phyloP scores from a whole-genome alignment of 108 stramenopile species.

The Nitzschia palea region DNA sequence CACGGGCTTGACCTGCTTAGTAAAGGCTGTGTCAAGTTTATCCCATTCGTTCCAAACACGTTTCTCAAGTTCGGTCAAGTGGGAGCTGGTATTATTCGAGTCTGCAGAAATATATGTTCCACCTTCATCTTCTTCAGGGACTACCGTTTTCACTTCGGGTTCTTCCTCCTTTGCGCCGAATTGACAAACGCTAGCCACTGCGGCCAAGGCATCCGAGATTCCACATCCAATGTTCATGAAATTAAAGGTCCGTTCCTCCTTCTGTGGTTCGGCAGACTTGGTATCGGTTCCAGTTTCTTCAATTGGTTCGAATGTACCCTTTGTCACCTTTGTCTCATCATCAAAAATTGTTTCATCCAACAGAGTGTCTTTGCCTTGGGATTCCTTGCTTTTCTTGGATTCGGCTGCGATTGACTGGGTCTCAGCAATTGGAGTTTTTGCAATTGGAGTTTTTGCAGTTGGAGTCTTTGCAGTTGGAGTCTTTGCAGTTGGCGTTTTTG shows the following conservation, averaged over 20 bases:
- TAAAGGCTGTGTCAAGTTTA: conserved; percentile 13
- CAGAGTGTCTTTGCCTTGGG: not conserved
- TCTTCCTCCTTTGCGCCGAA: conserved; percentile 12
- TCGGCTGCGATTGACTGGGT: not conserved
- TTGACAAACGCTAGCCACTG: conserved; percentile 18
- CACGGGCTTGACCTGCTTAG: not conserved
- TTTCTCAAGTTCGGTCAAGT: conserved; percentile 23
- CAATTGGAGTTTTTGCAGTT: not conserved
- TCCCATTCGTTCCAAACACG: conserved; percentile 43
- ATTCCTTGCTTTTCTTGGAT: not conserved
- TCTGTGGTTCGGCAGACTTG: not conserved
- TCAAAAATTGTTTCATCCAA: not conserved
- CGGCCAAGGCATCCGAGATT: conserved; percentile 20
- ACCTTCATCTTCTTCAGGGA: conserved; percentile 9
- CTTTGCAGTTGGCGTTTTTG: not conserved
- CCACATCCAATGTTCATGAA: conserved; percentile 36
- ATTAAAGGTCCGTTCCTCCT: not conserved
- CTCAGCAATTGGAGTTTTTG: not conserved
- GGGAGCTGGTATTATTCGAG: conserved; percentile 20
- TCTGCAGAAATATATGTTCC: conserved; percentile 7
- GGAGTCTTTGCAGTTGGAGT: not conserved
- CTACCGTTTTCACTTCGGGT: not conserved
- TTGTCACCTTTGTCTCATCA: not conserved
- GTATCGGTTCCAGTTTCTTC: not conserved
- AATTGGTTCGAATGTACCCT: not conserved